Base-by-base conservation (phyloP, 2,329 filamentous ascomycete species). In the Dactylella cylindrospora region DNA sequence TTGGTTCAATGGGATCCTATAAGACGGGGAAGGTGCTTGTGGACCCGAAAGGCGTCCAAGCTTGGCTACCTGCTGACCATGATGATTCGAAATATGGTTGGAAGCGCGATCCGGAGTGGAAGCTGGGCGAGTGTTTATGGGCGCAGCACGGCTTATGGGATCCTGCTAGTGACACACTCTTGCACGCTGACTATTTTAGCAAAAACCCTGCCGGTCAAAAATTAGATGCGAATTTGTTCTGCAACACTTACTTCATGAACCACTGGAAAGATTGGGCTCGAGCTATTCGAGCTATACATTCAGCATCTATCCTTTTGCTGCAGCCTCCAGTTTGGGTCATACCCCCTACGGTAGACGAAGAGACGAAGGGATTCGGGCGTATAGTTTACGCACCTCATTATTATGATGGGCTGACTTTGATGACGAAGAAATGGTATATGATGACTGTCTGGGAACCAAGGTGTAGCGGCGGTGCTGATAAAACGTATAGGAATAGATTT, bases 81-180 rank as follows among this genome's bases (percentile, higher is more conserved):
- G 86, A 95, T 69, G 93, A 98, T 67, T 84, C 82, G 9, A 81
- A 83, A 66, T 98, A 98, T 72, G 88, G 88, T 28, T 98, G 88
- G 84, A 90, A 86, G 71, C 82, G 93, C 66, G 88, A 95, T 70
- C 80, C 86, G 0, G 84, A 79, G 5, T 98, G 93, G 93, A 90
- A 85, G 72, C 76, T 98, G 13, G 93, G 93, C n/a, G 83, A 94
- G 73, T 97, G 93, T 70, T 73, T 98, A 32, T 98, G 93, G 93
- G 91, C 93, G 2, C 91, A 96, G 70, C 90, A 98, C 72, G 91
- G 90, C 1, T 83, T 98, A 4, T 98, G 93, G 93, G 89, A 98
- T 70, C 84, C 86, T 4, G 75, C 77, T 3, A 86, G 80, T 1
- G 90, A 96, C 71, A 82, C 80, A 0, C 75, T 98, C 3, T 73